Base-by-base conservation (phyloP, 2,329 filamentous ascomycete genomes). In the Exophiala lecanii-corni region DNA sequence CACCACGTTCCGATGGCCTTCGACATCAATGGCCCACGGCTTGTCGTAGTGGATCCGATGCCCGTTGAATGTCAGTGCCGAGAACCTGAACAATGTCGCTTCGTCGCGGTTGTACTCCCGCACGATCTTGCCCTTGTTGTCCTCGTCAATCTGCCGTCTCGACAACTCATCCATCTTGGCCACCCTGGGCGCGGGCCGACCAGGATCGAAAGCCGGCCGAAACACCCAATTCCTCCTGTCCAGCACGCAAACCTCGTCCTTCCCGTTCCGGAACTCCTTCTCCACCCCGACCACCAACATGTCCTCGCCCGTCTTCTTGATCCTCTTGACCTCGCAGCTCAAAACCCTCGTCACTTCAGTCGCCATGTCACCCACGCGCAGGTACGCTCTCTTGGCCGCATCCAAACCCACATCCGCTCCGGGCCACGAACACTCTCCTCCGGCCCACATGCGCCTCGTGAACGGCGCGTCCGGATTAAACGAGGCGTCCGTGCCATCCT, bases 371-470 rank as follows among this genome's bases (percentile, higher is more conserved):
- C 77, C 79, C 2, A 81, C 71, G 2, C 67, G 63, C 45, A 82
- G 57, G 13, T 59, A 50, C 51, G 71, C 68, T 9, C 63, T 59
- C 21, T 26, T n/a, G n/a, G 32, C 37, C 9, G 16, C 9, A 15
- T 34, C 32, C 6, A 12, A 6, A 6, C 23, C 23, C 6, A 6
- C 23, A 26, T 12, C 23, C 23, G 23, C 23, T 4, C 53, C 55
- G 2, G 65, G 55, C 76, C 78, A 81, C 10, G 59, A 57, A 61
- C 83, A 75, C 43, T 69, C 66, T 0, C 81, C 81, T 1, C 79
- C 80, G 0, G 80, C 80, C 81, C 81, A 84, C 80, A 84, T 83
- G 9, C 80, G 69, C 20, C 79, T 62, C 2, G 77, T 80, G 44
- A 82, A 84, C 0, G 79, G 79, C 2, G 62, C 48, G 0, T 75